These are phyloP conservation scores for Chiua virens DNA, from an alignment of 768 basidiomycete genomes.

Conservation along the genomic window DNA sequence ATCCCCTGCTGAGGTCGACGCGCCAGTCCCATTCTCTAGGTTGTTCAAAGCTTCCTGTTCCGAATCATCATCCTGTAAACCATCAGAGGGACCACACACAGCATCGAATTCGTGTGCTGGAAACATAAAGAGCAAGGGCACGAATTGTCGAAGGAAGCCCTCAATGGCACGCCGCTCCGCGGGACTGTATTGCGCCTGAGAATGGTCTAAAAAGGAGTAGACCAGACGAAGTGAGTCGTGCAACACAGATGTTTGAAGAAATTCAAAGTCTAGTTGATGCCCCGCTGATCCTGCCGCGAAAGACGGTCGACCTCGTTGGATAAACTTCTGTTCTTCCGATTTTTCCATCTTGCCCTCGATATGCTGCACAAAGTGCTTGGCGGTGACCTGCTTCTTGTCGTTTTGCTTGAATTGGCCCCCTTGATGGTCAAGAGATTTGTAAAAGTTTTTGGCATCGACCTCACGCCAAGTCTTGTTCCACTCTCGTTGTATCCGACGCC, in stretches of 20 bases:
- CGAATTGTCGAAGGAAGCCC: conserved; percentile 77
- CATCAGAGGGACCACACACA: conserved; percentile 56
- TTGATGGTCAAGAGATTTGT: conserved; percentile 96
- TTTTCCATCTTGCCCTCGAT: conserved; percentile 71
- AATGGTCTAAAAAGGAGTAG: conserved; percentile 88
- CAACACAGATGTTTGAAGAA: conserved; percentile 77
- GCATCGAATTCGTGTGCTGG: conserved; percentile 66
- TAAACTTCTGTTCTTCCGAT: conserved; percentile 47
- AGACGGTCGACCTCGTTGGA: conserved; percentile 30
- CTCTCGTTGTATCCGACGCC: conserved; percentile 90
- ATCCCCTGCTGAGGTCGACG: conserved; percentile 60
- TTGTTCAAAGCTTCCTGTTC: conserved; percentile 26
- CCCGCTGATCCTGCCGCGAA: conserved; percentile 51
- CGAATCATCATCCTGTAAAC: conserved; percentile 38
- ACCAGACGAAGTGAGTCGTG: conserved; percentile 90
- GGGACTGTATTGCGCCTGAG: conserved; percentile 68
- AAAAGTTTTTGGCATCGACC: conserved; percentile 95
- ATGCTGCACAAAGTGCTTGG: conserved; percentile 78
- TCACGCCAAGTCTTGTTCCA: conserved; percentile 98
- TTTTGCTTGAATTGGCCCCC: conserved; percentile 92
- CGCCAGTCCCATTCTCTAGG: conserved; percentile 40
- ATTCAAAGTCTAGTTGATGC: conserved; percentile 76
- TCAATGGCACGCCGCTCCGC: conserved; percentile 84
- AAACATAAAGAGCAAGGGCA: conserved; percentile 79
- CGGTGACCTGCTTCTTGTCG: conserved; percentile 90